Base-by-base conservation (phyloP, 805 yeast species). In the Wickerhamiella cacticola region DNA sequence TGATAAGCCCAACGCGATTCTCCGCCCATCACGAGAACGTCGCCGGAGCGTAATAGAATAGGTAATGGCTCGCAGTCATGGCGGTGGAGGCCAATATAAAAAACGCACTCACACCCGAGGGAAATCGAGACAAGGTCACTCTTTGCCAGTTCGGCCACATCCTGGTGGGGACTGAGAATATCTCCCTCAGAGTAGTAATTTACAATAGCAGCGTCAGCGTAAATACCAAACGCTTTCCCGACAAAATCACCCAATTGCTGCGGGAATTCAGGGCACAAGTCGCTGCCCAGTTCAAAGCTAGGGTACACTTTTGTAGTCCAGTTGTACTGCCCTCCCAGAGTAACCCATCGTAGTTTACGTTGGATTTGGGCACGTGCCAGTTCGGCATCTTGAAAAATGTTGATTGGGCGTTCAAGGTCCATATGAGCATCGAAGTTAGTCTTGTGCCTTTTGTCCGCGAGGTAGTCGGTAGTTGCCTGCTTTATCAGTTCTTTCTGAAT, bases 261-360 rank as follows among this genome's bases (percentile, higher is more conserved):
- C 1, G 68, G 68, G 52, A 63, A 64, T 25, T 23, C 40, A 0
- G 68, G 68, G 49, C 60, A 61, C 12, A 59, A 63, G 1, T 49
- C 52, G 5, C 59, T 31, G 9, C 63, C 63, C 5, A 55, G 60
- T 18, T 50, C 54, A 49, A 64, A 66, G 1, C 69, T 54, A 1
- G 73, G 73, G 49, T 68, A 68, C 36, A 50, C 61, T 43, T 69
- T 69, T 16, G 58, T 54, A 1, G 73, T 68, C 73, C 73, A 69
- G 52, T 69, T 59, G 52, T 69, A 69, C 51, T 69, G 73, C 9
- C 73, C 73, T 2, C 73, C 73, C 7, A 69, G 61, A 0, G 73
- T 69, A 24, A 68, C 64, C 73, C 73, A 69, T n/a, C 73, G 60
- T n/a, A 69, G 57, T 29, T 54, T 56, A 13, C 45, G 43, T 10